Evolutionary conservation across 202 grass and related monocot species (phyloP).

Genomic region (Schoenoplectus tabernaemontani): DNA sequence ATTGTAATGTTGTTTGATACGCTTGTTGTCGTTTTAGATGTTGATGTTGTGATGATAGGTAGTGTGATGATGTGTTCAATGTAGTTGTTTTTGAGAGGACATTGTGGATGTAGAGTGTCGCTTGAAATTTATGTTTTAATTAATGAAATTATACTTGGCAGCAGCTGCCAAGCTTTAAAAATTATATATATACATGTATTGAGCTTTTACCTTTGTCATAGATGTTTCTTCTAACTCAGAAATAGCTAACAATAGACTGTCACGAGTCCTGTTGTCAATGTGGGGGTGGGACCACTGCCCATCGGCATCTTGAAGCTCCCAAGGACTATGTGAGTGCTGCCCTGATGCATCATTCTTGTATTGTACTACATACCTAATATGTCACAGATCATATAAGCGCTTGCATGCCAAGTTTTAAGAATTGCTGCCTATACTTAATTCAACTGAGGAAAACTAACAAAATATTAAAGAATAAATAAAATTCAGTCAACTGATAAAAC

Average conservation of each 20-base stretch:
- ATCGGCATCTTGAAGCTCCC: constrained; percentile 81
- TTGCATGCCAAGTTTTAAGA: background rate
- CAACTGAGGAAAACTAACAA: background rate
- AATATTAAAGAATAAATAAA: background rate
- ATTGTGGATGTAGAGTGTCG: no score
- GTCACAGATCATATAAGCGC: background rate
- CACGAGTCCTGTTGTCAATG: constrained; percentile 39
- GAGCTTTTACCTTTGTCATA: constrained; percentile 44
- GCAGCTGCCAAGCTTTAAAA: no score
- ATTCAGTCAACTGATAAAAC: background rate
- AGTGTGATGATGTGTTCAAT: no score
- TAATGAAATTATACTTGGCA: background rate
- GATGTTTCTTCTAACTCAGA: constrained; percentile 48
- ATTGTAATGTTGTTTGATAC: no score
- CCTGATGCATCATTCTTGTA: constrained; percentile 76
- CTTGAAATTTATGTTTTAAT: no score
- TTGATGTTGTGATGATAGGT: no score
- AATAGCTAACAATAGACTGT: constrained; percentile 52
- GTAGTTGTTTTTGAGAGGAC: no score
- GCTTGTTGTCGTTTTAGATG: no score
- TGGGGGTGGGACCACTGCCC: constrained; percentile 64
- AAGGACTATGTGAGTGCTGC: constrained; percentile 66
- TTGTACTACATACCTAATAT: constrained; percentile 39
- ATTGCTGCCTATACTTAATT: background rate
- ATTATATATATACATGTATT: background rate